A percentile compares a stretch with the other conserved stretches of the same genome.
Evolutionary conservation across 495 filamentous ascomycete genomes (phyloP).

Genomic region (Penicillium arizonense): DNA sequence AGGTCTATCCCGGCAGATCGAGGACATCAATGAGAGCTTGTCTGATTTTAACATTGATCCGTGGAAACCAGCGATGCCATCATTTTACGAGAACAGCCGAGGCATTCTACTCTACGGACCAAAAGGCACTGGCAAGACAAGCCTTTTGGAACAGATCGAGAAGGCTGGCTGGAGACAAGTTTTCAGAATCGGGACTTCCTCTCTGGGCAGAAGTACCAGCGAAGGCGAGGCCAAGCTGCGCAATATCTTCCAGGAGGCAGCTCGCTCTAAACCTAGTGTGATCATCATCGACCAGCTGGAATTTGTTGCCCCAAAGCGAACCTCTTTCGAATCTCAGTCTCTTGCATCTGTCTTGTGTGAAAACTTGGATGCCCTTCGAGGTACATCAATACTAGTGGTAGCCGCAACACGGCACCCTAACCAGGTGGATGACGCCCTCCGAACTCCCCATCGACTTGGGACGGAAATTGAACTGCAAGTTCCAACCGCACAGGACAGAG

Average conservation of each 20-base stretch:
- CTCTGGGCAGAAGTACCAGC: constrained; percentile 40
- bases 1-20: constrained; percentile 62
- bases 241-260: constrained; percentile 70
- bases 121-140: constrained; percentile 78
- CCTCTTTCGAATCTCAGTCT: constrained; percentile 36
- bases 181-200: constrained; percentile 57
- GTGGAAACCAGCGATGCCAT: constrained; percentile 37
- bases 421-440: constrained; percentile 71
- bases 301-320: constrained; percentile 62
- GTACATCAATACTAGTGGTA: constrained; percentile 61
- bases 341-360: constrained; percentile 40
- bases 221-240: constrained; percentile 56
- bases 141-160: constrained; percentile 65
- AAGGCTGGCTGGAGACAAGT: constrained; percentile 67
- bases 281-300: constrained; percentile 84
- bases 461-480: constrained; percentile 78
- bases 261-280: constrained; percentile 70
- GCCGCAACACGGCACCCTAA: constrained; percentile 70
- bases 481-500: constrained; percentile 68
- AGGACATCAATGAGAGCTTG: constrained; percentile 65
- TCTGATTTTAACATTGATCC: constrained; percentile 49
- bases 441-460: constrained; percentile 63
- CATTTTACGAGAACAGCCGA: constrained; percentile 42
- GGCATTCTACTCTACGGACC: constrained; percentile 78
- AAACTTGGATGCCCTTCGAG: constrained; percentile 42